A percentile compares a stretch with the other conserved stretches of the same genome.
Conservation (phyloP, 768 basidiomycete species). For the Kwoniella botswanensis region DNA sequence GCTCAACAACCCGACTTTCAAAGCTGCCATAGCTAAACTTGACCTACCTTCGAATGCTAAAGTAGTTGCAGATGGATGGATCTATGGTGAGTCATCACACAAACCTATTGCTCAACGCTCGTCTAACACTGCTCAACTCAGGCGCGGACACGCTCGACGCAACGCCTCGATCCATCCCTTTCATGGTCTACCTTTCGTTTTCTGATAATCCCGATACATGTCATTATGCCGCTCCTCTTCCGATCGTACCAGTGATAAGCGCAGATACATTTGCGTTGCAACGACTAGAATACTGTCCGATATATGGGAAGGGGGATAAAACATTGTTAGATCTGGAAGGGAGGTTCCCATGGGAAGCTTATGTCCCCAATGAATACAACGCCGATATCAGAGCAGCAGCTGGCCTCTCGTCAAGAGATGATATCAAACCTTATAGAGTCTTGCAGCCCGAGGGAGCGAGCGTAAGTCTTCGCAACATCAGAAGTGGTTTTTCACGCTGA, state of each 20-base stretch:
- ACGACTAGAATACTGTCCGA: constrained; percentile 3
- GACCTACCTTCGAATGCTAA: constrained; percentile 20
- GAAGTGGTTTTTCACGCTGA: too few relatives aligned
- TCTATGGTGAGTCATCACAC: constrained; percentile 11
- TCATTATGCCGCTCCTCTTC: constrained; percentile 36
- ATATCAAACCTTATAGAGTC: constrained; percentile 22
- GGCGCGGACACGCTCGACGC: constrained; percentile 14
- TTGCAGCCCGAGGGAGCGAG: constrained; percentile 33
- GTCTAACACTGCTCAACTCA: background rate
- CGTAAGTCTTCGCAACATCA: too few relatives aligned
- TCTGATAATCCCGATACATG: constrained; percentile 26
- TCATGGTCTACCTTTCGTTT: constrained; percentile 30
- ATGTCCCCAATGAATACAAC: constrained; percentile 21
- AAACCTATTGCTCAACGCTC: background rate
- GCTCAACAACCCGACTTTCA: constrained; percentile 25
- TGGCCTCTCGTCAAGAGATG: constrained; percentile 4
- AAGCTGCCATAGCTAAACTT: constrained; percentile 21
- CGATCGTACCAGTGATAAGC: constrained; percentile 8
- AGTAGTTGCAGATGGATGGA: constrained; percentile 32
- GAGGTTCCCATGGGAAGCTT: constrained; percentile 28
- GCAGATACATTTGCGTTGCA: constrained; percentile 9
- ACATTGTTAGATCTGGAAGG: constrained; percentile 13
- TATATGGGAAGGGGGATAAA: constrained; percentile 4
- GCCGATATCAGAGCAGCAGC: background rate
- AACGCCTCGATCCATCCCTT: constrained; percentile 24